A percentile compares a stretch with the other conserved stretches of the same genome.
phyloP scores from a whole-genome alignment of 768 basidiomycete genomes.

The Neoboletus brunneissimus region DNA sequence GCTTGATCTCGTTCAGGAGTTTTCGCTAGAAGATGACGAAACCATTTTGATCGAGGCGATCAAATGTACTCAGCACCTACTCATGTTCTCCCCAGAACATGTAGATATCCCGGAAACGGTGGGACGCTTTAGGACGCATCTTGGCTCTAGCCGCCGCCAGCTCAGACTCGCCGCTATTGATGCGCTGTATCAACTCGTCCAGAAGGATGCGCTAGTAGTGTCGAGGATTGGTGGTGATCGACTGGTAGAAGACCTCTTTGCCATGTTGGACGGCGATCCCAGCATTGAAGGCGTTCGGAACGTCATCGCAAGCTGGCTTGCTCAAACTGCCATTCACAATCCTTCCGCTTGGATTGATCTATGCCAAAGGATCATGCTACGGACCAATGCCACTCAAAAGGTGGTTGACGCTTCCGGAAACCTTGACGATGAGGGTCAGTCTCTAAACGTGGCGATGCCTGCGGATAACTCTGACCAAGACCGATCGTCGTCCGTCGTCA shows the following conservation, averaged over 20 bases:
- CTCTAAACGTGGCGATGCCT: slow-evolving; percentile 63
- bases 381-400: slow-evolving; percentile 83
- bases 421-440: slow-evolving; percentile 91
- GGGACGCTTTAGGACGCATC: slow-evolving; percentile 69
- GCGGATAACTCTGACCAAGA: slow-evolving; percentile 28
- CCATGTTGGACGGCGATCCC: slow-evolving; percentile 92
- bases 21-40: slow-evolving; percentile 83
- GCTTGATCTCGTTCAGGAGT: slow-evolving; percentile 81
- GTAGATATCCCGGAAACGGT: slow-evolving; percentile 81
- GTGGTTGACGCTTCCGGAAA: slow-evolving; percentile 59
- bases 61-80: slow-evolving; percentile 92
- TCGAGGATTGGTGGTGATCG: slow-evolving; percentile 92
- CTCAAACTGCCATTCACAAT: slow-evolving; percentile 89
- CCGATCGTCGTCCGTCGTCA: slow-evolving; percentile 41
- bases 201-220: slow-evolving; percentile 88
- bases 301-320: slow-evolving; percentile 91
- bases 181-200: slow-evolving; percentile 94
- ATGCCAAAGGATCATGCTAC: slow-evolving; percentile 95
- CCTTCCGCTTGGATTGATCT: slow-evolving; percentile 98
- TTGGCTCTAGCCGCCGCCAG: slow-evolving; percentile 77
- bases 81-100: slow-evolving; percentile 91
- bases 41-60: slow-evolving; percentile 90
- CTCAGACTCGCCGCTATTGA: slow-evolving; percentile 94
- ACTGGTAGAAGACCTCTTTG: slow-evolving; percentile 92
- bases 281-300: slow-evolving; percentile 91